phyloP scores from a whole-genome alignment of 2,329 filamentous ascomycete species.

The Cordyceps pruinosa region DNA sequence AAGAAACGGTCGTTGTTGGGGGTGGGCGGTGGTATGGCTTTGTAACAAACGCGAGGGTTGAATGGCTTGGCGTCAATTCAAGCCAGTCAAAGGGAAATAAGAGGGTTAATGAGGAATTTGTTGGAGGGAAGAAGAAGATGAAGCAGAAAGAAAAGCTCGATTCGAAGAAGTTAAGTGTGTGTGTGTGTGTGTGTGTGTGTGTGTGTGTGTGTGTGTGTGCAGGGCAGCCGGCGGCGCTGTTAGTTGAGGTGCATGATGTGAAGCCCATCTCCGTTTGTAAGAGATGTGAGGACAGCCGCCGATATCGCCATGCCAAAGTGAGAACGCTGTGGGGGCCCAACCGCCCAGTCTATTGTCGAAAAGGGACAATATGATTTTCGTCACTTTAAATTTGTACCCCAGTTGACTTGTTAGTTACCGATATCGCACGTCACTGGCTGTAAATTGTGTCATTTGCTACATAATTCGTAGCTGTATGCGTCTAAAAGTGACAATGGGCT shows the following conservation, averaged over 20 bases:
- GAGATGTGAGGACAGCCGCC: neutral
- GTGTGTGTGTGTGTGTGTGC: neutral
- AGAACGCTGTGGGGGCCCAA: neutral
- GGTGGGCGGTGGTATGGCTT: too few species aligned
- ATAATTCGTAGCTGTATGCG: slow-evolving; percentile 1
- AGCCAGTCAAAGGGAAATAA: neutral
- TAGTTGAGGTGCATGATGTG: neutral
- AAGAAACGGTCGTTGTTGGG: neutral
- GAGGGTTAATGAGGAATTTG: neutral
- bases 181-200: neutral
- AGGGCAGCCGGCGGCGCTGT: neutral
- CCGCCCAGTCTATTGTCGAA: neutral
- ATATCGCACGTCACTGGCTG: neutral
- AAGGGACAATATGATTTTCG: neutral
- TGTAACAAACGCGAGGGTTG: neutral
- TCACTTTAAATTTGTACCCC: neutral
- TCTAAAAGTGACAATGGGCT: slow-evolving; percentile 2
- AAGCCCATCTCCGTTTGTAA: slow-evolving; percentile 3
- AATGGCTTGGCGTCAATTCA: slow-evolving; percentile 8
- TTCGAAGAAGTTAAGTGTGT: too few species aligned
- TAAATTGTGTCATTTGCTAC: slow-evolving; percentile 8
- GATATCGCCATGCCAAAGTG: slow-evolving; percentile 1
- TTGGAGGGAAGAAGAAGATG: neutral
- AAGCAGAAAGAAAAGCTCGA: neutral
- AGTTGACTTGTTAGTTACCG: neutral